Conservation (phyloP, 768 basidiomycete genomes). For the Termitomyces sp. region DNA sequence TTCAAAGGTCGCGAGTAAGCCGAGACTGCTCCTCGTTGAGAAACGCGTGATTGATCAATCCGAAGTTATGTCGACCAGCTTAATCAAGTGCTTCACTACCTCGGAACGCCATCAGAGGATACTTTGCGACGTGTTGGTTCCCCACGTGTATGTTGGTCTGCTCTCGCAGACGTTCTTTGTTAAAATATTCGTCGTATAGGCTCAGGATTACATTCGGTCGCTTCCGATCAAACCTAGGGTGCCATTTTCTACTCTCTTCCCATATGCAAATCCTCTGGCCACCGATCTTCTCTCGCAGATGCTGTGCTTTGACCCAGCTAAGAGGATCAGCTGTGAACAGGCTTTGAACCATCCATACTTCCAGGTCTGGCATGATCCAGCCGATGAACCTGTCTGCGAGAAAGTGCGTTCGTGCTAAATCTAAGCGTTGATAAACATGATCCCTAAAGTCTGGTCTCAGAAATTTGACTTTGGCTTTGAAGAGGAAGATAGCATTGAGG, state of each 20-base stretch:
- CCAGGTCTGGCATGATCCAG: conserved; percentile 96
- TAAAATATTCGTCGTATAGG: conserved; percentile 39
- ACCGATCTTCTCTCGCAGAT: conserved; percentile 90
- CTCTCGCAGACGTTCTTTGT: not conserved
- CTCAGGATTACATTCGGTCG: conserved; percentile 97
- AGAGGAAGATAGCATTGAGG: conserved; percentile 93
- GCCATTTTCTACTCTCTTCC: conserved; percentile 88
- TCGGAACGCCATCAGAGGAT: conserved; percentile 97
- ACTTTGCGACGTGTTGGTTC: conserved; percentile 95
- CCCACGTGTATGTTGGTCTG: conserved; percentile 62
- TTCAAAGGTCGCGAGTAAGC: conserved; percentile 96
- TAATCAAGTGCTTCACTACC: conserved; percentile 95
- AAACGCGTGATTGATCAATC: conserved; percentile 7
- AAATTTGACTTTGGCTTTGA: conserved; percentile 97
- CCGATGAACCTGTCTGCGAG: conserved; percentile 88
- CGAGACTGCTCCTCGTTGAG: not conserved
- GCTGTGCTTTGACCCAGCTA: conserved; percentile 94
- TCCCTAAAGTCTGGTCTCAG: conserved; percentile 29
- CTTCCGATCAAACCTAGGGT: conserved; percentile 96
- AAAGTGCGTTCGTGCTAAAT: conserved; percentile 39
- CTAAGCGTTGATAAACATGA: not conserved
- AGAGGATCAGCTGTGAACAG: conserved; percentile 94
- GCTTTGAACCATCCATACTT: conserved; percentile 94
- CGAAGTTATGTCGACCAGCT: conserved; percentile 94
- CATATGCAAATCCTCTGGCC: conserved; percentile 89